Base-by-base conservation (phyloP, 2,329 filamentous ascomycete genomes). In the Ophiostoma perfectum region DNA sequence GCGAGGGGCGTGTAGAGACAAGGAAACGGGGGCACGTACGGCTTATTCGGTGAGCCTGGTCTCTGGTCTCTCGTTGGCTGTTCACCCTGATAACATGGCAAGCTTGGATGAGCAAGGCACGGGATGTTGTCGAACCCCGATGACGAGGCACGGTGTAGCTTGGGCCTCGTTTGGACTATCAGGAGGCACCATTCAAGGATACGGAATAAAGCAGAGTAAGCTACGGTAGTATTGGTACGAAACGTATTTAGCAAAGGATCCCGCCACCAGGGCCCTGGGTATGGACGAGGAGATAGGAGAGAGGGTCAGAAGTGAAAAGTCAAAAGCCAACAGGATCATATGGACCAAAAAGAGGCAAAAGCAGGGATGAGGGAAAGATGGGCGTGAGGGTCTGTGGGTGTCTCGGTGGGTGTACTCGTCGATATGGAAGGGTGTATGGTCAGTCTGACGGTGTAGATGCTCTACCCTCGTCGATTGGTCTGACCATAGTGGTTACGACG, bases 241-340 rank as follows among this genome's bases (percentile, higher is more conserved):
- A 55, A 55, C 27, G 11, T n/a, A 7, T 55, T 55, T 11, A 18
- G 49, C 2, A 55, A 8, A 55, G 18, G 49, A 55, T 55, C 49
- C 49, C 49, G 49, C 49, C 49, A 55, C 49, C 49, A 55, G 49
- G 49, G 49, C 49, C 18, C 27, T 55, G 49, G 49, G 49, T 27
- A 27, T 27, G 27, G 27, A 27, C 27, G 27, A 27, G 27, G 27
- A 27, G 1, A 27, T 27, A 36, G 49, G 49, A 55, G 49, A 27
- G 27, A 27, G 27, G 27, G 27, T 2, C 27, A 27, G 27, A 27
- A 27, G 27, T 27, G 27, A 27, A 27, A 27, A 27, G 27, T 27
- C 27, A 27, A 27, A 27, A 27, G 27, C 27, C 27, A 27, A 27
- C 27, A 27, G 27, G 27, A 27, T 27, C 27, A 27, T 27, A 27